Evolutionary conservation across 805 yeast species (phyloP).

Genomic region (Metschnikowia dekortorum): DNA sequence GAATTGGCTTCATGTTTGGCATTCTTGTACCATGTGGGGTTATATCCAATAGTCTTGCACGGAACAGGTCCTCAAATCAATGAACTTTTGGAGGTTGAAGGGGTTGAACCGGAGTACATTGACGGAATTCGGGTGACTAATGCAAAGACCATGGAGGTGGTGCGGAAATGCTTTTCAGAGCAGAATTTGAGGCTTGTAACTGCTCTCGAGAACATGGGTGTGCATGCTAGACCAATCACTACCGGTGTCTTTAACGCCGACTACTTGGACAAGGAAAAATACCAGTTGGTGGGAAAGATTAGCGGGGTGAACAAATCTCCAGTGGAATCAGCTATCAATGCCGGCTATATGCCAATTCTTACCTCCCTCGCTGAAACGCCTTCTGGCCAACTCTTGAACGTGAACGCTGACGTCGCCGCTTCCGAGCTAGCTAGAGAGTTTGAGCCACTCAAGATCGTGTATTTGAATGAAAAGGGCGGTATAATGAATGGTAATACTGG

Average conservation of each 20-base stretch:
- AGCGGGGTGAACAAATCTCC: conserved; percentile 82
- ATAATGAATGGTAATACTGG: conserved; percentile 88
- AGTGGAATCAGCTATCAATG: conserved; percentile 88
- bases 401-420: conserved; percentile 98
- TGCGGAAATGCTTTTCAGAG: conserved; percentile 89
- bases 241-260: conserved; percentile 96
- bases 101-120: conserved; percentile 91
- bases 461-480: conserved; percentile 97
- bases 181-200: conserved; percentile 93
- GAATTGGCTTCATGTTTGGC: conserved; percentile 95
- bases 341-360: conserved; percentile 94
- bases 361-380: conserved; percentile 96
- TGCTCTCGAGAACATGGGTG: conserved; percentile 94
- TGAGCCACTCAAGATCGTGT: conserved; percentile 95
- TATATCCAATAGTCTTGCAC: conserved; percentile 93
- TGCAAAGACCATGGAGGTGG: conserved; percentile 91
- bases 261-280: conserved; percentile 84
- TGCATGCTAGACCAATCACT: conserved; percentile 96
- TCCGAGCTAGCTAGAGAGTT: conserved; percentile 95
- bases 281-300: conserved; percentile 89
- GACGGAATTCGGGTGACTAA: conserved; percentile 98
- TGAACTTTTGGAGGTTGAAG: conserved; percentile 86
- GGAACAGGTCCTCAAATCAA: conserved; percentile 99
- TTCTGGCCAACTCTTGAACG: conserved; percentile 94
- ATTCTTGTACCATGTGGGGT: conserved; percentile 93